Base-by-base conservation (phyloP, 805 yeast genomes). In the Yamadazyma nakazawae region DNA sequence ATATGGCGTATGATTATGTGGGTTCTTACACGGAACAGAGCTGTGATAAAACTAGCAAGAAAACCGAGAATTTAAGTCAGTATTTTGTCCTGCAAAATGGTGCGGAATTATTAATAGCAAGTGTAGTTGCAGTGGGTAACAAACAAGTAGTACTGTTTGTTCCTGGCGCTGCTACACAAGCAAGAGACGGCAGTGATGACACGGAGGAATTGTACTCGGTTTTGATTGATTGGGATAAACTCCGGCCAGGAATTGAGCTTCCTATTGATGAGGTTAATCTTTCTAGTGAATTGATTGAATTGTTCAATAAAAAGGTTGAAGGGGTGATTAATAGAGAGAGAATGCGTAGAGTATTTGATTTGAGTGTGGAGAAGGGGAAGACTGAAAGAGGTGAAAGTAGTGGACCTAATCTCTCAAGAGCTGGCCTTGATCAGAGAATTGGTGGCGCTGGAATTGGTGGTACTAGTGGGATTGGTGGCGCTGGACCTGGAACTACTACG, bases 231-330 rank as follows among this genome's bases (percentile, higher is more conserved):
- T 63, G 68, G 68, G 51, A 48, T 19, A 40, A 43, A 41, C 40
- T 53, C 19, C 55, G 47, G 18, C 32, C 31, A 8, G 31, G 49
- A 5, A 50, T 59, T 8, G 32, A 43, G 34, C 59, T 63, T 36
- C 67, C 68, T 5, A 30, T 62, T 25, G 54, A 56, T 19, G 61
- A 56, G 31, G 47, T 52, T 40, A 47, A 51, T 31, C 16, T 62
- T 6, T 51, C 63, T 9, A 41, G 32, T 28, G 59, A 58, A 17
- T 41, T 63, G 41, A 59, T 60, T 43, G 39, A 46, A 1, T 41
- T 42, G 21, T 63, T 62, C 50, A 61, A 61, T 47, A 46, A 35
- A 11, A 34, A 34, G 11, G 21, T 53, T 6, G 41, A 36, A 2
- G 13, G 28, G 13, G 42, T 25, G 9, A 18, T 38, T 3, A 46